Conservation (phyloP, 805 yeast species). For the Brettanomyces anomalus region DNA sequence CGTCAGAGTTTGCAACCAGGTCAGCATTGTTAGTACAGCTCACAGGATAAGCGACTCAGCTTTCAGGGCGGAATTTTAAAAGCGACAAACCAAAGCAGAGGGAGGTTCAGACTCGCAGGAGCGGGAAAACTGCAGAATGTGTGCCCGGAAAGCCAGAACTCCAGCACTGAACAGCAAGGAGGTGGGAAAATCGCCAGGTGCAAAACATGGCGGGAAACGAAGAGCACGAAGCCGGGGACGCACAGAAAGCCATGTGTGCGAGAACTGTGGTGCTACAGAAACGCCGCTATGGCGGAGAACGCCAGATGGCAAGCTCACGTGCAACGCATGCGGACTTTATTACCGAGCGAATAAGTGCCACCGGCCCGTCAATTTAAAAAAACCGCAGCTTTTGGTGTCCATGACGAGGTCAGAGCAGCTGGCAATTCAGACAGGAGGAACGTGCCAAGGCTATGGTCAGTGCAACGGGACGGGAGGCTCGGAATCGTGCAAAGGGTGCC, state of each 20-base stretch:
- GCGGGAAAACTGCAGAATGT: too few relatives aligned
- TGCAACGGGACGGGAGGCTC: slow-evolving; percentile 89
- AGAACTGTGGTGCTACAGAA: slow-evolving; percentile 83
- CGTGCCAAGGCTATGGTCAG: slow-evolving; percentile 67
- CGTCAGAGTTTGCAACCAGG: too few relatives aligned
- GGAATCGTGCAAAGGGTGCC: slow-evolving; percentile 72
- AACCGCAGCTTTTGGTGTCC: slow-evolving; percentile 43
- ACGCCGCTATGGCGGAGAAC: slow-evolving; percentile 70
- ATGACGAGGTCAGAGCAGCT: slow-evolving; percentile 25
- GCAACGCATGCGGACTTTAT: slow-evolving; percentile 55
- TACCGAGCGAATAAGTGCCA: slow-evolving; percentile 49
- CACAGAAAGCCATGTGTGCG: slow-evolving; percentile 39
- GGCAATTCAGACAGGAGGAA: slow-evolving; percentile 28
- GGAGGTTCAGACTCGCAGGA: too few relatives aligned
- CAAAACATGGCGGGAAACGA: too few relatives aligned
- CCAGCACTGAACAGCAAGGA: too few relatives aligned
- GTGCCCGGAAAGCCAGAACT: too few relatives aligned
- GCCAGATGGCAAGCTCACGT: slow-evolving; percentile 44
- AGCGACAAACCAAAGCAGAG: too few relatives aligned
- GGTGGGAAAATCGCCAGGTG: too few relatives aligned
- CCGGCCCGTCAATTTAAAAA: slow-evolving; percentile 57
- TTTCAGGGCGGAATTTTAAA: too few relatives aligned
- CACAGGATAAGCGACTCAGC: too few relatives aligned
- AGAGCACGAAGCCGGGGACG: too few relatives aligned
- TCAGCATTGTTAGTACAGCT: too few relatives aligned